Evolutionary conservation across 2,329 filamentous ascomycete species (phyloP), one percentile per base, ranked within the genome.

Genomic region (Penicillium sp.): DNA sequence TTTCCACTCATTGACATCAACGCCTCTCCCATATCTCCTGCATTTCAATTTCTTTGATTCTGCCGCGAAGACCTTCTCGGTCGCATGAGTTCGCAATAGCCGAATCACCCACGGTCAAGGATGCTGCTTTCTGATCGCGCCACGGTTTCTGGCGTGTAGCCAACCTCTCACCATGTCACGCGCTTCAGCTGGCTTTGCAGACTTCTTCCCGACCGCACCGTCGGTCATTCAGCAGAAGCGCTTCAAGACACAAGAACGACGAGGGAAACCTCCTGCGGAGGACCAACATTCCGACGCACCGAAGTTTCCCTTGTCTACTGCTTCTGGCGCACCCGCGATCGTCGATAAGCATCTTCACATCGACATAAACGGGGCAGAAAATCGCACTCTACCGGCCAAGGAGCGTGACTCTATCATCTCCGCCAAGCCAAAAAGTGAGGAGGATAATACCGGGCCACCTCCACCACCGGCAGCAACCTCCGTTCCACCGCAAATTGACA

Each of bases 161-260:
- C 70, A 65, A 49, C 62, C 60, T 69, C 58, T 66, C 78, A 84
- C 76, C 75, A 88, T 88, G 86, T 88, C 88, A 83, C 88, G 87
- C 77, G 82, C 85, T 70, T 79, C 80, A 72, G 85, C 86, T 77
- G 84, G 85, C 75, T 91, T 90, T 79, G 87, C 86, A 75, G 84
- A 90, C 75, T 93, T 89, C 80, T 91, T 90, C 73, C 87, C 87
- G 61, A 83, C 86, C 68, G 88, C 87, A 66, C 87, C 88, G 61
- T 81, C 82, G 63, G 83, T 82, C 57, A 70, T 79, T 48, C 72
- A 75, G 57, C 68, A 74, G 60, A 75, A 75, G 71, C 73, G 72
- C 66, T 68, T 66, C 56, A 71, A 71, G 60, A 61, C 66, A 45
- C 47, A 84, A 69, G 77, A 81, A 67, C 80, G 82, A 66, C 83